Evolutionary conservation across 345 rosid species (phyloP).

Genomic region (Citrus hindsii): DNA sequence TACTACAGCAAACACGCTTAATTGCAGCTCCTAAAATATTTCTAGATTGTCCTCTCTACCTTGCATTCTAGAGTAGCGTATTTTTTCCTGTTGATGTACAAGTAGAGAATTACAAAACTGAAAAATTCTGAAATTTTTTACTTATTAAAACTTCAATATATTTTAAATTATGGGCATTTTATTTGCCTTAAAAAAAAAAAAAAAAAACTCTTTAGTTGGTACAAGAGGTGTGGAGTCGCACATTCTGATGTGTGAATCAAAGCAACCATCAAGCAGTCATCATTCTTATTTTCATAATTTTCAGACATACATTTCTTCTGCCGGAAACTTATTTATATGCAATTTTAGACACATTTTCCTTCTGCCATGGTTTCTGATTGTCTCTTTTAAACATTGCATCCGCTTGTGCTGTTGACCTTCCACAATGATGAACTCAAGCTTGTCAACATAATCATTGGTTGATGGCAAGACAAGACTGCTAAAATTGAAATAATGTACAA

Average conservation of each 20-base stretch:
- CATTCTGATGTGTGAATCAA: neutral
- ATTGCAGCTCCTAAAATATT: too few relatives aligned
- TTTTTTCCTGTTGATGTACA: too few relatives aligned
- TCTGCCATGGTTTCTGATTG: neutral
- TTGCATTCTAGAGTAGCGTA: too few relatives aligned
- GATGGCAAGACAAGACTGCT: neutral
- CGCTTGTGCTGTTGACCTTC: neutral
- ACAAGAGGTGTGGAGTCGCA: too few relatives aligned
- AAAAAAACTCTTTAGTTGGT: too few relatives aligned
- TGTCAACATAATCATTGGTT: neutral
- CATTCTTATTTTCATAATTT: neutral
- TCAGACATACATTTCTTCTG: slow-evolving; percentile 5
- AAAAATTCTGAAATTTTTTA: too few relatives aligned
- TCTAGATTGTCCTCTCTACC: too few relatives aligned
- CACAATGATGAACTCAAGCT: neutral
- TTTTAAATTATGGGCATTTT: too few relatives aligned
- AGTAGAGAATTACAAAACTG: too few relatives aligned
- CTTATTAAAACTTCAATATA: too few relatives aligned
- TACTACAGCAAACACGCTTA: too few relatives aligned
- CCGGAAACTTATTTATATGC: neutral
- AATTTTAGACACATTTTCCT: neutral
- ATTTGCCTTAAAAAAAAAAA: too few relatives aligned
- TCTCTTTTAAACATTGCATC: neutral
- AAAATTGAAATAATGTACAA: neutral
- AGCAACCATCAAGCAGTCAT: neutral